These are phyloP conservation scores for Euphorbia peplus DNA, from an alignment of 345 rosid species.

Conservation along the genomic window DNA sequence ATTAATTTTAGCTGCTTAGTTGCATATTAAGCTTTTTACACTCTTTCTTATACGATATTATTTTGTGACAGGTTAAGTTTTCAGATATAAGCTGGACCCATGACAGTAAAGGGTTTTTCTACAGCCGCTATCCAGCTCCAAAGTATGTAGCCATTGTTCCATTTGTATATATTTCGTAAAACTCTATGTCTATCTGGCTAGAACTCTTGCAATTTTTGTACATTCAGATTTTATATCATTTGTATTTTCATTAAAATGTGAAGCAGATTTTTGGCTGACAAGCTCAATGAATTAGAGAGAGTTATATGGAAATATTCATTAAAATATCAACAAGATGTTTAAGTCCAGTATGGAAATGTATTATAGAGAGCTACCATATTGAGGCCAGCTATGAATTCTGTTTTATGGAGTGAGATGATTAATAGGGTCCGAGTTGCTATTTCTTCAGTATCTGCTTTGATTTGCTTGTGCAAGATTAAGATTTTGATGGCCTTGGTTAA, in stretches of 20 bases:
- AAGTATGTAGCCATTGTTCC: conserved; percentile 39
- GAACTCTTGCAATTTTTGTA: not conserved
- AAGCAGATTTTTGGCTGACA: not conserved
- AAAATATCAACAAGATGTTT: not conserved
- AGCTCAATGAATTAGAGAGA: not conserved
- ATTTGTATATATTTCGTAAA: not conserved
- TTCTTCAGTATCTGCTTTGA: not conserved
- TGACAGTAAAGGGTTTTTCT: conserved; percentile 83
- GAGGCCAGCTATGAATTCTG: not conserved
- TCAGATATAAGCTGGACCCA: conserved; percentile 82
- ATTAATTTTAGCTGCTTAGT: too few species aligned
- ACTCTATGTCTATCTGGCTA: not conserved
- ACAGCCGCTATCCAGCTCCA: conserved; percentile 83
- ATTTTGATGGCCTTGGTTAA: not conserved
- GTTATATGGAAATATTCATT: not conserved
- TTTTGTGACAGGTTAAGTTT: conserved; percentile 63
- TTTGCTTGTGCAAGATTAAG: not conserved
- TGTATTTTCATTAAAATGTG: not conserved
- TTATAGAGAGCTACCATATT: not conserved
- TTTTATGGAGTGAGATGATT: not conserved
- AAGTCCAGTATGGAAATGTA: not conserved
- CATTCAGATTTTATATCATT: not conserved
- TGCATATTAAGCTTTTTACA: too few species aligned
- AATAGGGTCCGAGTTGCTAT: not conserved
- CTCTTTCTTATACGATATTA: not conserved